Evolutionary conservation across 768 basidiomycete species (phyloP), one percentile per base, ranked within the genome.

Genomic region (Xanthoconium purpureum): DNA sequence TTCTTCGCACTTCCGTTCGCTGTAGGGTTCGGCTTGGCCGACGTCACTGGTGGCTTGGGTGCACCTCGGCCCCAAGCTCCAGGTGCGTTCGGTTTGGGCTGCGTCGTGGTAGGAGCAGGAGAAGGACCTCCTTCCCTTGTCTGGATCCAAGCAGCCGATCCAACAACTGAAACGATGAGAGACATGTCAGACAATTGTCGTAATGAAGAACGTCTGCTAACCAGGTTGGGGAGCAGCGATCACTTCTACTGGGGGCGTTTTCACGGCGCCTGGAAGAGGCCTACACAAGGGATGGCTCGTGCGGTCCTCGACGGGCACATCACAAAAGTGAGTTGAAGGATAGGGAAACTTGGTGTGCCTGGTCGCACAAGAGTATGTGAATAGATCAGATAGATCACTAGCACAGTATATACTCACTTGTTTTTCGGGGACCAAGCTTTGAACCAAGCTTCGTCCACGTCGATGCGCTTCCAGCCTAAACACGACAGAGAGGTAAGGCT

Each of bases 401-500:
- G 0, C 6, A 18, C 17, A 11, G 43, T 39, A 50, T 13, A 28
- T 11, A 52, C 68, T 35, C 35, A 72, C 77, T 37, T 56, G 42
- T 70, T 69, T 0, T 44, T 68, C 11, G 42, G 57, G 1, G 65
- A 67, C 63, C 65, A 73, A 13, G 35, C 52, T 1, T 57, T 57
- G 67, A 79, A 80, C 78, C 78, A 81, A 9, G 57, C 43, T 13
- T 80, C 78, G n/a, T 73, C 59, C 2, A 80, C 69, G 33, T 74
- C 67, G 18, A 80, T 70, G 12, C 77, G 73, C 61, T 79, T 81
- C 79, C 79, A 80, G 8, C 79, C 79, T 80, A 39, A 50, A 33
- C 28, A 28, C 14, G 13, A 5, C 2, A 42, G 58, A 29, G 58
- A 43, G 8, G 8, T 13, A 14, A 47, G 29, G n/a, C 24, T 24